Conservation (phyloP, 805 yeast genomes). For the Blastobotrys terrestris region DNA sequence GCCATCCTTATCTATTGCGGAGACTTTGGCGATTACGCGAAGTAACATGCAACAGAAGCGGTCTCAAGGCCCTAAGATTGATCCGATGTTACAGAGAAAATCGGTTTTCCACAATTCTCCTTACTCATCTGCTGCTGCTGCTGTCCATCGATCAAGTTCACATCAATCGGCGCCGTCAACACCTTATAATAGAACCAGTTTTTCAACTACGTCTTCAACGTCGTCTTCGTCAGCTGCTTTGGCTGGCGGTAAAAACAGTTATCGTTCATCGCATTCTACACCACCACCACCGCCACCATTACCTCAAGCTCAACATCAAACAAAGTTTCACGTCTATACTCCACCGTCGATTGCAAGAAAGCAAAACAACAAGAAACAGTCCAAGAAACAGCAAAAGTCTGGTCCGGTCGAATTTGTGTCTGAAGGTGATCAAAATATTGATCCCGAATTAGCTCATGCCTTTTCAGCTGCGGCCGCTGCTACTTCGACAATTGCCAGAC, state of each 20-base stretch:
- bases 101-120: conserved; percentile 9
- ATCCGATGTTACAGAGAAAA: conserved; percentile 20
- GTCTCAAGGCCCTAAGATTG: conserved; percentile 13
- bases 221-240: not conserved
- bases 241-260: too few relatives aligned
- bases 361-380: not conserved
- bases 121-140: conserved; percentile 7
- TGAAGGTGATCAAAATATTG: not conserved
- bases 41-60: conserved; percentile 12
- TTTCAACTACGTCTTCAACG: not conserved
- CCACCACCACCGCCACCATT: not conserved
- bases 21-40: conserved; percentile 46
- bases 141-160: not conserved
- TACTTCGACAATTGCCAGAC: not conserved
- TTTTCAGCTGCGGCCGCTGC: not conserved
- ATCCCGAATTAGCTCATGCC: not conserved
- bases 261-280: not conserved
- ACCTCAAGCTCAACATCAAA: not conserved
- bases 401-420: not conserved
- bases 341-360: not conserved
- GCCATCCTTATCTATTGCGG: conserved; percentile 45
- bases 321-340: conserved; percentile 7
- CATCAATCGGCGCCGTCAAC: not conserved
- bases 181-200: not conserved
- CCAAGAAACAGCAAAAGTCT: not conserved